Evolutionary conservation across 352 stramenopile species (phyloP).

Genomic region (Globisporangium sylvaticum): DNA sequence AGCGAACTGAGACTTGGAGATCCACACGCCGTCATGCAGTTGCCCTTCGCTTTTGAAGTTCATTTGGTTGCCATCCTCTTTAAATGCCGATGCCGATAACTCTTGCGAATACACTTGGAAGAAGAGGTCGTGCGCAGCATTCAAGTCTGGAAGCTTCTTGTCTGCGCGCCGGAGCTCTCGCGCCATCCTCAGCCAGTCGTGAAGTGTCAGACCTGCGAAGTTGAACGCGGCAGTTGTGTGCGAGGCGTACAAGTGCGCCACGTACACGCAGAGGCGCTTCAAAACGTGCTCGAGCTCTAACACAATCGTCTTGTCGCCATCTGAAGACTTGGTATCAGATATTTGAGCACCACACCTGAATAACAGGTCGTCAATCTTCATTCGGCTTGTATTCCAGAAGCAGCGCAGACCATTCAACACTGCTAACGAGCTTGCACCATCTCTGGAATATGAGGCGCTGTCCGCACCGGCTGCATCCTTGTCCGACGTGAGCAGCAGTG

Average conservation of each 20-base stretch:
- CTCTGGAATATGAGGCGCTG: neutral
- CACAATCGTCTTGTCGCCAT: neutral
- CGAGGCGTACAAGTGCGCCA: conserved; percentile 41
- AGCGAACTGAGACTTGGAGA: conserved; percentile 15
- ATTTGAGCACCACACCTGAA: neutral
- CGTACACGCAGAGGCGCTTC: conserved; percentile 32
- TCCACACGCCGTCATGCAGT: conserved; percentile 5
- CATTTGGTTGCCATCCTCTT: neutral
- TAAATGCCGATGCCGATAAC: neutral
- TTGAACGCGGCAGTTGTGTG: conserved; percentile 31
- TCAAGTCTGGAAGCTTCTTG: conserved; percentile 19
- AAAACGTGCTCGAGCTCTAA: conserved; percentile 36
- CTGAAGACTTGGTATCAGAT: neutral
- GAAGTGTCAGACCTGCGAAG: conserved; percentile 11
- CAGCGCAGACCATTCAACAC: conserved; percentile 2
- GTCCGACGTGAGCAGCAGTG: conserved; percentile 1
- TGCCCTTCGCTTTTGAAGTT: neutral
- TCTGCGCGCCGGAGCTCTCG: conserved; percentile 30
- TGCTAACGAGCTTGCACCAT: neutral
- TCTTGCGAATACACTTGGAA: conserved; percentile 2
- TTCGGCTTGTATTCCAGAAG: conserved; percentile 10
- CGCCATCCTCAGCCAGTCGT: conserved; percentile 32
- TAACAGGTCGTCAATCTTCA: conserved; percentile 10
- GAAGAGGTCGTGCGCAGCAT: conserved; percentile 3
- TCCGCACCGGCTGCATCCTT: neutral